These are phyloP conservation scores for Brachypodium distachyon DNA, from an alignment of 202 grass and related monocot species.

Conservation along the genomic window DNA sequence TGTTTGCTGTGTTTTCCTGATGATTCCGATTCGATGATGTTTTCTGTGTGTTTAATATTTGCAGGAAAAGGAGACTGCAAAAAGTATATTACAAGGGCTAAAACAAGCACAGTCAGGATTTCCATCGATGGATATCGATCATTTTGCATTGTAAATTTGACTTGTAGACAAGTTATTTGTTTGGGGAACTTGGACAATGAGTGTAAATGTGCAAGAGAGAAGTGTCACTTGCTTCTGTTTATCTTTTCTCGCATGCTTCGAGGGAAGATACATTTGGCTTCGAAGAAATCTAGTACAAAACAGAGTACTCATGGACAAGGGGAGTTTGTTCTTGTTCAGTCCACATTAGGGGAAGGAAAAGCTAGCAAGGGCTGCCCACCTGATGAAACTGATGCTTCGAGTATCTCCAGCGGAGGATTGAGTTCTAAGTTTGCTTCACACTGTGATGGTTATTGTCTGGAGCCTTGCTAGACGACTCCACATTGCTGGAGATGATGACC, in stretches of 20 bases:
- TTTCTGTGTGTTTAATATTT: slow-evolving; percentile 14
- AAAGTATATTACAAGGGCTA: slow-evolving; percentile 68
- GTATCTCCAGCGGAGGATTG: not conserved
- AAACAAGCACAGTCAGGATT: slow-evolving; percentile 47
- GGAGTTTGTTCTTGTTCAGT: not conserved
- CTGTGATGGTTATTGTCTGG: slow-evolving; percentile 40
- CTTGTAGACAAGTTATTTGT: not conserved
- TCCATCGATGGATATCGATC: slow-evolving; percentile 65
- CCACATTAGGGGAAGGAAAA: not conserved
- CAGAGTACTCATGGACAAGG: not conserved
- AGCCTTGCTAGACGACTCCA: slow-evolving; percentile 56
- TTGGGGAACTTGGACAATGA: not conserved
- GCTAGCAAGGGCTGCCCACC: slow-evolving; percentile 11
- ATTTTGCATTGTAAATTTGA: slow-evolving; percentile 51
- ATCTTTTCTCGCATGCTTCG: slow-evolving; percentile 1
- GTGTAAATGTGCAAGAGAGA: slow-evolving; percentile 11
- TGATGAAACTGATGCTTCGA: slow-evolving; percentile 8
- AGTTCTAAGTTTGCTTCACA: slow-evolving; percentile 26
- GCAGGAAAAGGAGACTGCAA: slow-evolving; percentile 89
- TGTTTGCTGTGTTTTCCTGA: not conserved
- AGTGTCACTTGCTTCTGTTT: not conserved
- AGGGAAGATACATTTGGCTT: slow-evolving; percentile 9
- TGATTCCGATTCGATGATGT: slow-evolving; percentile 1
- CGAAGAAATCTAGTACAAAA: slow-evolving; percentile 2
- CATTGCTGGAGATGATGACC: slow-evolving; percentile 23